These are phyloP conservation scores for Austroboletus novae-zelandiae DNA, from an alignment of 1,284 basidiomycete species.

Conservation along the genomic window DNA sequence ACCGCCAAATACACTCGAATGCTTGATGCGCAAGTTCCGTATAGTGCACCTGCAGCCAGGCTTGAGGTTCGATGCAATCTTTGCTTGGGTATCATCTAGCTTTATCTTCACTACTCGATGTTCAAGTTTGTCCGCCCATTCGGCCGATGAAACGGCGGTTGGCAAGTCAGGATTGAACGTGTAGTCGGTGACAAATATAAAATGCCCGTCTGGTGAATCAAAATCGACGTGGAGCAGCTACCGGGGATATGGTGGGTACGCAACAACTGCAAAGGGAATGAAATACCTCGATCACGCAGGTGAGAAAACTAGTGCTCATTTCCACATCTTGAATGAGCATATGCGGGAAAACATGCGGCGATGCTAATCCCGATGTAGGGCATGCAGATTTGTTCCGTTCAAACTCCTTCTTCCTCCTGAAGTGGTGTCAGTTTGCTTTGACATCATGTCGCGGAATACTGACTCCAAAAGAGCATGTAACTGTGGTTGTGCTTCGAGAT, in stretches of 20 bases:
- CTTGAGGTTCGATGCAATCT: constrained; percentile 39
- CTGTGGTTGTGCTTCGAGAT: constrained; percentile 36
- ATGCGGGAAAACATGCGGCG: constrained; percentile 40
- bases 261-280: neutral
- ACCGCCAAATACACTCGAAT: constrained; percentile 21
- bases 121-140: constrained; percentile 42
- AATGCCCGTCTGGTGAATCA: constrained; percentile 31
- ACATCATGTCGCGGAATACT: constrained; percentile 20
- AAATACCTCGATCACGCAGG: constrained; percentile 58
- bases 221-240: constrained; percentile 48
- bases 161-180: constrained; percentile 48
- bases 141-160: constrained; percentile 23
- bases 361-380: constrained; percentile 18
- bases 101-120: constrained; percentile 55
- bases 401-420: constrained; percentile 57
- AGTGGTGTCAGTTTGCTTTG: constrained; percentile 6
- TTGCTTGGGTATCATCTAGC: constrained; percentile 48
- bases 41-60: constrained; percentile 48
- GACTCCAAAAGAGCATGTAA: constrained; percentile 54
- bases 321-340: constrained; percentile 46
- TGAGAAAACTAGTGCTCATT: constrained; percentile 43
- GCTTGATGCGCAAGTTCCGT: constrained; percentile 48
- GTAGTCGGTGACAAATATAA: constrained; percentile 68
- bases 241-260: constrained; percentile 4
- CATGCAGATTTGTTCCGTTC: constrained; percentile 24